Conservation (phyloP, 352 stramenopile species). For the Globisporangium okanoganense region DNA sequence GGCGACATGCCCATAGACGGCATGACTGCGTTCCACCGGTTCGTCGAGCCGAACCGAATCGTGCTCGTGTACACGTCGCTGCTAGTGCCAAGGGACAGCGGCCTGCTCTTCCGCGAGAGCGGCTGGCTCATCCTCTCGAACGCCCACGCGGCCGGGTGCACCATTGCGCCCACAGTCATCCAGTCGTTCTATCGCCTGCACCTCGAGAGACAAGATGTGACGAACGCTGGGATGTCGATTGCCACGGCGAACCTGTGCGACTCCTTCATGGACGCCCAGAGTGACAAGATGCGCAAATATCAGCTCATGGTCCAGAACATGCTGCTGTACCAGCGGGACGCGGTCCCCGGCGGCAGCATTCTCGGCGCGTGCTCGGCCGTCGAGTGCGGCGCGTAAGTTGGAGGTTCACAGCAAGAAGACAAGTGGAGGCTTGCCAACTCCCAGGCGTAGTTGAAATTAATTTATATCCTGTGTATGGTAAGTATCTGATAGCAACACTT, state of each 20-base stretch:
- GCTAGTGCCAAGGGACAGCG: background rate
- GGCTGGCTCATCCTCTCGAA: conserved; percentile 9
- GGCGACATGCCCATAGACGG: background rate
- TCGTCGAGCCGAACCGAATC: conserved; percentile 9
- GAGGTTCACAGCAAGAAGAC: no score
- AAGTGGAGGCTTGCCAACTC: no score
- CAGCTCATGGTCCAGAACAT: conserved; percentile 8
- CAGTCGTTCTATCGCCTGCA: conserved; percentile 5
- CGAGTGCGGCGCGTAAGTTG: no score
- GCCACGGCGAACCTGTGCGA: background rate
- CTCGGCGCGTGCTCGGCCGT: background rate
- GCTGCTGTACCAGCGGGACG: conserved; percentile 1
- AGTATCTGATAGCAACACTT: no score
- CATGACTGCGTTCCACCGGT: background rate
- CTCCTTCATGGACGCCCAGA: background rate
- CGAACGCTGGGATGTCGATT: background rate
- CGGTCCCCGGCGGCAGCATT: background rate
- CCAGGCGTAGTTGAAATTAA: no score
- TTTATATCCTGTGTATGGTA: no score
- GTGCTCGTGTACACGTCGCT: conserved; percentile 11
- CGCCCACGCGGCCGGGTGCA: background rate
- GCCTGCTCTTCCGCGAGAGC: conserved; percentile 11
- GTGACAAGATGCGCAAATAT: background rate
- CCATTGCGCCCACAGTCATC: conserved; percentile 2
- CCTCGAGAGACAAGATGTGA: background rate